Evolutionary conservation across 306 rosid genomes (phyloP).

Genomic region (Cucumis sativus): Cucumber_9930_V3 NC_026655.2:11500001-11500500

Average conservation of each 20-base stretch:
- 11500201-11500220: neutral
- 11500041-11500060: too few species aligned
- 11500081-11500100: too few species aligned
- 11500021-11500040: too few species aligned
- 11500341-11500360: neutral
- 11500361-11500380: neutral
- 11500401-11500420: neutral
- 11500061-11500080: too few species aligned
- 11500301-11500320: neutral
- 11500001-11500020: too few species aligned
- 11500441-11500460: neutral
- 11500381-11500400: neutral
- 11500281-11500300: neutral
- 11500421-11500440: too few species aligned
- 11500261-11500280: neutral
- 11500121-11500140: neutral
- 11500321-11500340: neutral
- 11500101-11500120: too few species aligned
- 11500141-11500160: neutral
- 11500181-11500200: neutral
- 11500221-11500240: neutral
- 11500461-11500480: neutral
- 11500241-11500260: neutral
- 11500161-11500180: neutral
- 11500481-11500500: neutral